Evolutionary conservation across 768 basidiomycete genomes (phyloP).

Genomic region (Phaffia tasmanica): DNA sequence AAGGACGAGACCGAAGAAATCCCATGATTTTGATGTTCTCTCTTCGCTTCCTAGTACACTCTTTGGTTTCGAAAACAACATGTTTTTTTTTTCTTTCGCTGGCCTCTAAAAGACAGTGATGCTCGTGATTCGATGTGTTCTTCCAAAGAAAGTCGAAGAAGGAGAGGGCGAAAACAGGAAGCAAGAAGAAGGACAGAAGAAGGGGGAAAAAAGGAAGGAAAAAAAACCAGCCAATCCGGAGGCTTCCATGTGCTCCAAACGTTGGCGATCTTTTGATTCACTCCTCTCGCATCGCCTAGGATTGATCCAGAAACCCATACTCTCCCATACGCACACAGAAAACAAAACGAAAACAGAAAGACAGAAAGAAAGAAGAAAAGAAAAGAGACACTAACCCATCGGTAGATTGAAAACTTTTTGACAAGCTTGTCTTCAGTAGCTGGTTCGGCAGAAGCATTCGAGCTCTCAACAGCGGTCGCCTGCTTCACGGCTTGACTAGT

Average conservation of each 20-base stretch:
- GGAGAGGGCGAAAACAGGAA: no score
- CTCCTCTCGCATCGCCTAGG: neutral
- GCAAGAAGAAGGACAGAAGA: no score
- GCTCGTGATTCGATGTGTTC: no score
- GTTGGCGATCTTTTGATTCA: neutral
- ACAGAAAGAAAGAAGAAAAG: conserved; percentile 11
- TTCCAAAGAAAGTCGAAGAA: no score
- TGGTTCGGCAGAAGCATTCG: conserved; percentile 29
- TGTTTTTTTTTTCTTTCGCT: no score
- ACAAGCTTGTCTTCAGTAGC: conserved; percentile 36
- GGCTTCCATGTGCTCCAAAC: no score
- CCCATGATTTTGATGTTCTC: no score
- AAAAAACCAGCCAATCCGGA: neutral
- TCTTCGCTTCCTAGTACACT: no score
- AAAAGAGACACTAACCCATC: conserved; percentile 58
- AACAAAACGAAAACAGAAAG: neutral
- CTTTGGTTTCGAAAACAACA: no score
- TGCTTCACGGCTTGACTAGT: conserved; percentile 24
- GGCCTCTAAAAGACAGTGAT: no score
- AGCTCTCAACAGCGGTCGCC: conserved; percentile 29
- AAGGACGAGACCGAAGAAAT: no score
- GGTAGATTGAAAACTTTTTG: conserved; percentile 98
- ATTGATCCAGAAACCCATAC: neutral
- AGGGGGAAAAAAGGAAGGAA: neutral
- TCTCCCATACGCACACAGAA: neutral